phyloP scores from a whole-genome alignment of 2,329 filamentous ascomycete species.

The Thielaviopsis ethacetica region DNA sequence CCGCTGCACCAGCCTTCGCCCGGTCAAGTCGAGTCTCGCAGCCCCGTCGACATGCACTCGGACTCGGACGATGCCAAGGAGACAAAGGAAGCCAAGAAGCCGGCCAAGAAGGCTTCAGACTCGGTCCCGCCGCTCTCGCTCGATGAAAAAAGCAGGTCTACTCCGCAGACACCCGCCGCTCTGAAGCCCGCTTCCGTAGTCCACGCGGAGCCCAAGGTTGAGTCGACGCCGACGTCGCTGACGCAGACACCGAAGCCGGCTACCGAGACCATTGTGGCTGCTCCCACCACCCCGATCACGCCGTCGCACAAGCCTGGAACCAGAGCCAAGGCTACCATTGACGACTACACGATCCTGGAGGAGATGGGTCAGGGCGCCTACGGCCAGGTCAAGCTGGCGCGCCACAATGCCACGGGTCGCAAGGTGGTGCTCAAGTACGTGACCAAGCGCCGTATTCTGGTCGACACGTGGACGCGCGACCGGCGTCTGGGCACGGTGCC shows the following conservation, averaged over 20 bases:
- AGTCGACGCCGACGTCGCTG: background rate
- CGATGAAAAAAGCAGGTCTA: constrained; percentile 1
- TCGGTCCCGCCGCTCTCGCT: constrained; percentile 5
- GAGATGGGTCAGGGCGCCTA: constrained; percentile 98
- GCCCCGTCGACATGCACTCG: constrained; percentile 11
- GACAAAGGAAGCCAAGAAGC: constrained; percentile 19
- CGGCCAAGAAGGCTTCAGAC: background rate
- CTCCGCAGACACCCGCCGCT: background rate
- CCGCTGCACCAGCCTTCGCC: constrained; percentile 67
- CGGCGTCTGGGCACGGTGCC: constrained; percentile 85
- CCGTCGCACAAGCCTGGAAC: constrained; percentile 43
- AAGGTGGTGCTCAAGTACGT: constrained; percentile 97
- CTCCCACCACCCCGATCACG: constrained; percentile 15
- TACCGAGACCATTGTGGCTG: background rate
- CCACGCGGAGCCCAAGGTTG: background rate
- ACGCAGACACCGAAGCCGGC: background rate
- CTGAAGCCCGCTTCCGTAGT: background rate
- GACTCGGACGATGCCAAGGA: constrained; percentile 10
- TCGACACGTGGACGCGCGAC: constrained; percentile 96
- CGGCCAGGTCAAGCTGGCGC: constrained; percentile 87
- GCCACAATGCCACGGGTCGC: constrained; percentile 62
- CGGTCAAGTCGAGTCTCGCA: constrained; percentile 35
- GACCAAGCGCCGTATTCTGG: constrained; percentile 87
- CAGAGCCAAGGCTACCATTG: constrained; percentile 39
- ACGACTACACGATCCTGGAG: constrained; percentile 82